Evolutionary conservation across 176 grass and related monocot genomes (phyloP).

Genomic region (Rhynchospora pubera): DNA sequence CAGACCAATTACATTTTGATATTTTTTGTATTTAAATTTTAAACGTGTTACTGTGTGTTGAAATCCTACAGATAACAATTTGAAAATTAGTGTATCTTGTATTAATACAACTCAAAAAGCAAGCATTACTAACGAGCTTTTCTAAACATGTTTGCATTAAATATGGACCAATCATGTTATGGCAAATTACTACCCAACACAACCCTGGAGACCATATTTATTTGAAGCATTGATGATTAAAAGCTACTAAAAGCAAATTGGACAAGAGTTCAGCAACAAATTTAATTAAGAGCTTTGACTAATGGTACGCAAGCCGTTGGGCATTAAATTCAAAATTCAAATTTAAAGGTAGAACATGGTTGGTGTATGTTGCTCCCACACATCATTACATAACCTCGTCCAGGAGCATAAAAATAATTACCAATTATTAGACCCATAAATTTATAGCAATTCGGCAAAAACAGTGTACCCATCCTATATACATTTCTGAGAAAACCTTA

Average conservation of each 20-base stretch:
- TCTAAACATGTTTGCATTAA: background rate
- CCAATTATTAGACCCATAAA: slow-evolving; percentile 15
- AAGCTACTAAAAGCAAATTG: slow-evolving; percentile 12
- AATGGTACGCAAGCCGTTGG: slow-evolving; percentile 2
- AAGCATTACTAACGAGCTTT: background rate
- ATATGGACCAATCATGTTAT: background rate
- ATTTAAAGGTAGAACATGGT: slow-evolving; percentile 13
- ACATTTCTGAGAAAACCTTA: background rate
- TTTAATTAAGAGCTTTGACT: slow-evolving; percentile 2
- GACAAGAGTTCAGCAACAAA: background rate
- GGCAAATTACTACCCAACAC: background rate
- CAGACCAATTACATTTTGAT: background rate
- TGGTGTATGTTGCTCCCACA: background rate
- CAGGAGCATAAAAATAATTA: slow-evolving; percentile 6
- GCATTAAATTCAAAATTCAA: slow-evolving; percentile 26
- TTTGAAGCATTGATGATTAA: slow-evolving; percentile 18
- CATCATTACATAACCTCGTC: background rate
- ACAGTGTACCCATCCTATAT: background rate
- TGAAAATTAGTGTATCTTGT: background rate
- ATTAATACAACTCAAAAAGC: background rate
- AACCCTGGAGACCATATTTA: background rate
- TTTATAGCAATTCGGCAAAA: slow-evolving; percentile 10
- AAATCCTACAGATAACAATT: background rate
- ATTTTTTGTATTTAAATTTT: background rate
- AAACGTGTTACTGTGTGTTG: background rate